phyloP scores from a whole-genome alignment of 305 asterid genomes.

The Stenogyne calaminthoides region DNA sequence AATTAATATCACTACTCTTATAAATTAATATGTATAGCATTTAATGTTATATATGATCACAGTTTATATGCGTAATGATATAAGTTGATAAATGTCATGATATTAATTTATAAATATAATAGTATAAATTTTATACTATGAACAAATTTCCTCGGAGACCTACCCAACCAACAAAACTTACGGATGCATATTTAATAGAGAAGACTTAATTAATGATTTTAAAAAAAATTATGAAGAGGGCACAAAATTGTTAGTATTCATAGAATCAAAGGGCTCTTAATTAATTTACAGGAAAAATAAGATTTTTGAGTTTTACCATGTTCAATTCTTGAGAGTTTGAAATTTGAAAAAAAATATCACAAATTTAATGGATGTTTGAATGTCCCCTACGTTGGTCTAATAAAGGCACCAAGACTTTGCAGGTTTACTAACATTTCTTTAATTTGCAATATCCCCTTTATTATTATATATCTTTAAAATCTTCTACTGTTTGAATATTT shows the following conservation, averaged over 20 bases:
- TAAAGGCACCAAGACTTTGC: slow-evolving; percentile 1
- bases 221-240: not conserved
- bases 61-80: too few species aligned
- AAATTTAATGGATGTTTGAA: not conserved
- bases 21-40: too few species aligned
- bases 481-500: slow-evolving; percentile 23
- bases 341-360: not conserved
- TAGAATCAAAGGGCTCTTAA: not conserved
- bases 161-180: too few species aligned
- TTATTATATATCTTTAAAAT: slow-evolving; percentile 25
- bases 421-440: slow-evolving; percentile 24
- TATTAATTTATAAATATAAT: too few species aligned
- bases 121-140: too few species aligned
- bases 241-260: not conserved
- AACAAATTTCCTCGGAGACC: too few species aligned
- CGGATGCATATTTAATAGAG: too few species aligned
- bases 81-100: too few species aligned
- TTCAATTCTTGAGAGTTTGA: not conserved
- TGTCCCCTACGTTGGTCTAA: not conserved
- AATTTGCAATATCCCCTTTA: slow-evolving; percentile 25
- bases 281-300: not conserved
- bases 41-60: too few species aligned
- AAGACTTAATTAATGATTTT: too few species aligned
- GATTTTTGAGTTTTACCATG: not conserved
- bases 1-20: too few species aligned